Evolutionary conservation across 371 early-diverging fungal species (phyloP).

Genomic region (Mucor irregularis): DNA sequence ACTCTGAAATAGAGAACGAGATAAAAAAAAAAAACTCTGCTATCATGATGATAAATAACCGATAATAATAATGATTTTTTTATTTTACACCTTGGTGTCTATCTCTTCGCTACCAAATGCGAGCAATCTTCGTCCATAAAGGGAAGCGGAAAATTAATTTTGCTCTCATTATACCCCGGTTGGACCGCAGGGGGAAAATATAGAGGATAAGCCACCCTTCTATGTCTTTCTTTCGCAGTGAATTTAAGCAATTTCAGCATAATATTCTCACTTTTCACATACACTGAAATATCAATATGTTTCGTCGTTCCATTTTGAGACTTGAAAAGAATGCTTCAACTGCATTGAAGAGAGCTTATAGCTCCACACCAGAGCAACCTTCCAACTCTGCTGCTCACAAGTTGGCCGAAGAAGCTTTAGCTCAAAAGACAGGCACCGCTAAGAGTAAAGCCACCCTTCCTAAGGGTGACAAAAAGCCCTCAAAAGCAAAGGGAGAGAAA

Average conservation of each 20-base stretch:
- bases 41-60: no score
- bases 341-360: conserved; percentile 14
- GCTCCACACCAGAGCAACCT: background rate
- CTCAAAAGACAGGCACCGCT: conserved; percentile 42
- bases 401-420: conserved; percentile 51
- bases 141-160: no score
- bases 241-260: conserved; percentile 11
- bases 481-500: conserved; percentile 32
- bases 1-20: no score
- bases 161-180: no score
- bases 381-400: conserved; percentile 19
- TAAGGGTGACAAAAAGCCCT: conserved; percentile 56
- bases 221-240: no score
- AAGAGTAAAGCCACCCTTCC: conserved; percentile 43
- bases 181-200: no score
- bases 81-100: no score
- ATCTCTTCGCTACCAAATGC: no score
- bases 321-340: conserved; percentile 9
- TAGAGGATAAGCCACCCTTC: no score
- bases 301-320: conserved; percentile 12
- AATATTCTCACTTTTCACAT: conserved; percentile 1
- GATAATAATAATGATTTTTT: no score
- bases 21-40: no score
- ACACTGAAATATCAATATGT: conserved; percentile 8
- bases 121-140: no score